Evolutionary conservation across 179 eudicot species (phyloP).

Genomic region (Corrigiola litoralis): DNA sequence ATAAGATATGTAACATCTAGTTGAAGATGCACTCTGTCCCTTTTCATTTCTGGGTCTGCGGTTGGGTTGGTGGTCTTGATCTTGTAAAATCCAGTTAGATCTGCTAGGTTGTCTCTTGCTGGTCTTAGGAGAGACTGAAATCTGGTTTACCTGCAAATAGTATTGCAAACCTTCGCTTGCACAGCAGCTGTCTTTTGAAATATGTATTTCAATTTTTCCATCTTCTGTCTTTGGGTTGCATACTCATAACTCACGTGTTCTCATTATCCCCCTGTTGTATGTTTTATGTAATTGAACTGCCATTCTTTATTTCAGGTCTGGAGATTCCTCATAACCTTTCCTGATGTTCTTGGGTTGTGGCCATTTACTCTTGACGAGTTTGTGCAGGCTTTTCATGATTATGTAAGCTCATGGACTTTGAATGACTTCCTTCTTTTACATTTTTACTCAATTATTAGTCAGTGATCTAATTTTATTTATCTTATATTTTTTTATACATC

Average conservation of each 20-base stretch:
- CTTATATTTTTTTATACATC: conserved; percentile 3
- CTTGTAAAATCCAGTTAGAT: background rate
- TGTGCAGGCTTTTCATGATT: conserved; percentile 85
- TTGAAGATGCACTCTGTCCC: too few relatives aligned
- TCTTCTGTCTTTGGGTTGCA: background rate
- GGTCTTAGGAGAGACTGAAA: background rate
- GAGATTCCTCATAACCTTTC: conserved; percentile 76
- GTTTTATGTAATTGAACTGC: background rate
- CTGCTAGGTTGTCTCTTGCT: background rate
- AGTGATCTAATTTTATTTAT: background rate
- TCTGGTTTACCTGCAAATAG: background rate
- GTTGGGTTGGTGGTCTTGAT: too few relatives aligned
- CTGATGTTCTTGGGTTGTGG: conserved; percentile 90
- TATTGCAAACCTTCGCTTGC: background rate
- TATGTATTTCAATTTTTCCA: too few relatives aligned
- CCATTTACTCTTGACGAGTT: conserved; percentile 95
- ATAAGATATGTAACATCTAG: too few relatives aligned
- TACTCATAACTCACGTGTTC: background rate
- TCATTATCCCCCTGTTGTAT: background rate
- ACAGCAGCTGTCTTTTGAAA: too few relatives aligned
- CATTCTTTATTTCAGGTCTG: conserved; percentile 48
- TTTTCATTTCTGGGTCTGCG: too few relatives aligned
- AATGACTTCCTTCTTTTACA: background rate
- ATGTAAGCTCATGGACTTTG: conserved; percentile 43
- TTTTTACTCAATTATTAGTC: background rate